A percentile compares a stretch with the other conserved stretches of the same genome.
These are phyloP conservation scores for Scheffersomyces spartinae DNA, from an alignment of 805 yeast genomes.

Conservation along the genomic window DNA sequence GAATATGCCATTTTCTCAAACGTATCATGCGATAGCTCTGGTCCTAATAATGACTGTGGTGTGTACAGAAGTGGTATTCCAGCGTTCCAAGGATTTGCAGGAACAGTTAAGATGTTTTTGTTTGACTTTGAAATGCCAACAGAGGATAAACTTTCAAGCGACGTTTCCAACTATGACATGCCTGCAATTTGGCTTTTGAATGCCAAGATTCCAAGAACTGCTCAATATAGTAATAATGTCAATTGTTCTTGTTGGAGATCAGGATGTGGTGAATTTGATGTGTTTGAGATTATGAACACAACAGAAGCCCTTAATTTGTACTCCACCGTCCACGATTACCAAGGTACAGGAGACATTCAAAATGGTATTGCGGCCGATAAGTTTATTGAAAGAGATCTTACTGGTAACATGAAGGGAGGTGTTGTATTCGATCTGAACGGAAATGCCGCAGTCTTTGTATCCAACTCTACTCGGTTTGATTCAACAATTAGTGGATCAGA, in stretches of 20 bases:
- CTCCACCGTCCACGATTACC: constrained; percentile 67
- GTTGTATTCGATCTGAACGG: constrained; percentile 57
- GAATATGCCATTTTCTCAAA: constrained; percentile 54
- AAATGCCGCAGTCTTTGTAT: constrained; percentile 46
- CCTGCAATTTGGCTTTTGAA: constrained; percentile 74
- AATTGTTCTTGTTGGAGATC: constrained; percentile 69
- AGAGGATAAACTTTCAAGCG: constrained; percentile 26
- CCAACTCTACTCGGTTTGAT: constrained; percentile 41
- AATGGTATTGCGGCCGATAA: constrained; percentile 50
- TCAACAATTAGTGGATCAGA: constrained; percentile 31
- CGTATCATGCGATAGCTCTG: constrained; percentile 44
- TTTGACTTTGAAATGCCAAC: constrained; percentile 61
- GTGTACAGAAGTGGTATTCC: constrained; percentile 66
- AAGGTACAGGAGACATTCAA: constrained; percentile 53
- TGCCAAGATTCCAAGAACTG: constrained; percentile 62
- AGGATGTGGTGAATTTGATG: constrained; percentile 74
- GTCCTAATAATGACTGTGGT: constrained; percentile 52
- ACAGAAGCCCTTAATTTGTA: constrained; percentile 45
- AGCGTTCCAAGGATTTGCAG: constrained; percentile 62
- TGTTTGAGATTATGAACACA: constrained; percentile 61
- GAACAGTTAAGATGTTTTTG: constrained; percentile 57
- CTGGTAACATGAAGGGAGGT: constrained; percentile 50
- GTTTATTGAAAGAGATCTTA: constrained; percentile 42
- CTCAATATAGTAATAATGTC: constrained; percentile 51
- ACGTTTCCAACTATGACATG: constrained; percentile 37